Evolutionary conservation across 140 eudicot genomes (phyloP).

Genomic region (Senecio squalidus): DNA sequence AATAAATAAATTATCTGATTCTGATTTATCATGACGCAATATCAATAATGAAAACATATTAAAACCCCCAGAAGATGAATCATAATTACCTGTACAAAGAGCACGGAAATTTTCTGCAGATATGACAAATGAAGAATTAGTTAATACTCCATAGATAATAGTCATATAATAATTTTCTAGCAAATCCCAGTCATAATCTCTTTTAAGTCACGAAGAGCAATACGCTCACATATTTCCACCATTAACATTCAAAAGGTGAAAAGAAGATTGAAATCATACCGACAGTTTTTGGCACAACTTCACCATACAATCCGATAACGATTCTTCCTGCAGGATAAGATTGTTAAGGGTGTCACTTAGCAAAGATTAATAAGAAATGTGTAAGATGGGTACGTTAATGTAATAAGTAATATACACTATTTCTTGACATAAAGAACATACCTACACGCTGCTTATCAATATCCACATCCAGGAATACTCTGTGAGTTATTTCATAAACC

Average conservation of each 20-base stretch:
- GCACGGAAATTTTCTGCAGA: slow-evolving; percentile 8
- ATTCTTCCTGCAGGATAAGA: slow-evolving; percentile 66
- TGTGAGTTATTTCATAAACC: slow-evolving; percentile 63
- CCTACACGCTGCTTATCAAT: slow-evolving; percentile 88
- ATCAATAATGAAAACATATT: background rate
- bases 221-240: background rate
- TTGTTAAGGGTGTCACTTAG: background rate
- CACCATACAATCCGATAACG: slow-evolving; percentile 75
- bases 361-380: background rate
- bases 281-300: slow-evolving; percentile 76
- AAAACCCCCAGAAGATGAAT: background rate
- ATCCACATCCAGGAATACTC: slow-evolving; percentile 88
- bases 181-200: background rate
- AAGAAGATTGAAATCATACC: slow-evolving; percentile 38
- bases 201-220: background rate
- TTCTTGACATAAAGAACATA: slow-evolving; percentile 22
- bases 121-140: slow-evolving; percentile 2
- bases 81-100: background rate
- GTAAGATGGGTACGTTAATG: too few relatives aligned
- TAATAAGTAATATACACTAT: slow-evolving; percentile 1
- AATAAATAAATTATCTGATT: background rate
- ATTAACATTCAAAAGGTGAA: background rate
- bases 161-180: background rate
- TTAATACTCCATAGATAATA: background rate
- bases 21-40: background rate